phyloP scores from a whole-genome alignment of 495 filamentous ascomycete genomes.

The Elasticomyces elasticus region DNA sequence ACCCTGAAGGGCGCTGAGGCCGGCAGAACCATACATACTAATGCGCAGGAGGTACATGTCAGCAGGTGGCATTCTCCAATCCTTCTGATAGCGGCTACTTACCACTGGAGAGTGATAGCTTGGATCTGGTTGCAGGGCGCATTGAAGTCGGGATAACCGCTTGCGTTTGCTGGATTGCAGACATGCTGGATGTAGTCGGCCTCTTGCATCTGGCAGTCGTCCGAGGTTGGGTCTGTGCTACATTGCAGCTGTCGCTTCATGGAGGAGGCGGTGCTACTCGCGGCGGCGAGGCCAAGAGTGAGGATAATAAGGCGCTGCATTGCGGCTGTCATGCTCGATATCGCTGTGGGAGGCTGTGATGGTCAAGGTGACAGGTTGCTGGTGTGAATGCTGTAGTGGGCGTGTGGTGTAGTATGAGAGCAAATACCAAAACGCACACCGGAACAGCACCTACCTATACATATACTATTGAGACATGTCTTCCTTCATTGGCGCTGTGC shows the following conservation, averaged over 20 bases:
- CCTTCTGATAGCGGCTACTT: too few species aligned
- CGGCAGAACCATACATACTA: constrained; percentile 1
- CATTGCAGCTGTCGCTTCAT: constrained; percentile 2
- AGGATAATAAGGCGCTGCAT: constrained; percentile 3
- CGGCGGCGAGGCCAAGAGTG: background rate
- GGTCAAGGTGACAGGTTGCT: background rate
- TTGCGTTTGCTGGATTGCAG: constrained; percentile 6
- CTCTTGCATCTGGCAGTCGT: background rate
- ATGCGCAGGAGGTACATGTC: too few species aligned
- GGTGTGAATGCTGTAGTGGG: too few species aligned
- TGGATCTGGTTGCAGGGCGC: constrained; percentile 7
- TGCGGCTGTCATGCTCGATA: background rate
- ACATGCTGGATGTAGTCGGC: constrained; percentile 2
- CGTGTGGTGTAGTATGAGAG: too few species aligned
- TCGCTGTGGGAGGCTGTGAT: background rate
- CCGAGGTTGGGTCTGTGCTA: background rate
- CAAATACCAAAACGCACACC: too few species aligned
- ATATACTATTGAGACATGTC: too few species aligned
- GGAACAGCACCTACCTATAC: too few species aligned
- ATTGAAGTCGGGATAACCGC: constrained; percentile 6
- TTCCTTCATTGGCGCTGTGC: too few species aligned
- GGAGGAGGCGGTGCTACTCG: background rate
- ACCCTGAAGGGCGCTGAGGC: background rate
- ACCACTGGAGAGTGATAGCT: constrained; percentile 5
- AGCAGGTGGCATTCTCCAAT: too few species aligned